Conservation (phyloP, 345 rosid genomes). For the Kernera saxatilis region DNA sequence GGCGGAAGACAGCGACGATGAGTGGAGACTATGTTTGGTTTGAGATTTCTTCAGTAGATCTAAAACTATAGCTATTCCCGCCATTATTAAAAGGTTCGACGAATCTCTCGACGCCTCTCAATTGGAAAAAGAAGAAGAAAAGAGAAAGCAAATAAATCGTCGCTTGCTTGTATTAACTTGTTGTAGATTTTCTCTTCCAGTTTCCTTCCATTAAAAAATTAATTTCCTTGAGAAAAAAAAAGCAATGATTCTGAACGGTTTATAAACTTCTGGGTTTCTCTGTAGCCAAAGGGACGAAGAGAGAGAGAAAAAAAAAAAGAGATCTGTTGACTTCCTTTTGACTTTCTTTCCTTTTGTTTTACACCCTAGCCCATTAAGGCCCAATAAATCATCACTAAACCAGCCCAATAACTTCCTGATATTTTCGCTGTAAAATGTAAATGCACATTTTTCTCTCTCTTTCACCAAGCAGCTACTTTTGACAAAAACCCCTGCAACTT, state of each 20-base stretch:
- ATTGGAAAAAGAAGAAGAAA: neutral
- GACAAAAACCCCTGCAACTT: conserved; percentile 39
- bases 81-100: conserved; percentile 43
- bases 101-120: conserved; percentile 6
- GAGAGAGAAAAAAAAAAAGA: neutral
- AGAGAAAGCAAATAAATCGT: neutral
- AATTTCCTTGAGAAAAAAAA: conserved; percentile 21
- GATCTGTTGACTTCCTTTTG: conserved; percentile 13
- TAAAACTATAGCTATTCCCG: conserved; percentile 68
- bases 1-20: conserved; percentile 52
- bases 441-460: neutral
- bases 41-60: conserved; percentile 78
- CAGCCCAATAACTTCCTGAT: neutral
- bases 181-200: neutral
- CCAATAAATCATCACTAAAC: neutral
- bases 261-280: conserved; percentile 11
- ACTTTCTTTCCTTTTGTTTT: neutral
- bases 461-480: conserved; percentile 33
- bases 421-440: neutral
- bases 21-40: conserved; percentile 47
- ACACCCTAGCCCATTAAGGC: neutral
- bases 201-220: neutral
- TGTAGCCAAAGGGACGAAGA: neutral
- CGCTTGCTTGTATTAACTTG: neutral
- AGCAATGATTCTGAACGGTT: conserved; percentile 3